These are phyloP conservation scores for Talaromyces thailandensis DNA, from an alignment of 495 filamentous ascomycete species.

Conservation along the genomic window DNA sequence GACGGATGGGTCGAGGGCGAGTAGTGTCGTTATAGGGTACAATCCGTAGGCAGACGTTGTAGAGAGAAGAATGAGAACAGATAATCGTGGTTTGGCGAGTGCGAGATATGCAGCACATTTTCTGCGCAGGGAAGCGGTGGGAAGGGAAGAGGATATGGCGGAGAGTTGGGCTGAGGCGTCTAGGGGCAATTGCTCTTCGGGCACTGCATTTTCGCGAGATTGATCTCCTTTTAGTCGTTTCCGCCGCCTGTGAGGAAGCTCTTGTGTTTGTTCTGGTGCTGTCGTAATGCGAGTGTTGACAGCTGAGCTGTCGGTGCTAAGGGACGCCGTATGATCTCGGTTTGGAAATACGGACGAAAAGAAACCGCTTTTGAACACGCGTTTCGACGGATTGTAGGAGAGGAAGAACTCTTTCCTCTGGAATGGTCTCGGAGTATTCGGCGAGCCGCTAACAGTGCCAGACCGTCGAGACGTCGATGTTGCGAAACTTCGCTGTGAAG, in stretches of 20 bases:
- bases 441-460: constrained; percentile 18
- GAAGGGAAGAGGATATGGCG: constrained; percentile 55
- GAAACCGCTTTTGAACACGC: constrained; percentile 17
- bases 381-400: constrained; percentile 17
- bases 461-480: constrained; percentile 24
- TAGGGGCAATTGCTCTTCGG: constrained; percentile 48
- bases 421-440: constrained; percentile 15
- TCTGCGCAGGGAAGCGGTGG: constrained; percentile 64
- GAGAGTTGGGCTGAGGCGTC: constrained; percentile 82
- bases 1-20: constrained; percentile 48
- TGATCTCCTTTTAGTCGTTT: constrained; percentile 38
- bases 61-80: constrained; percentile 82
- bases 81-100: constrained; percentile 88
- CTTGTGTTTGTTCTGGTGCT: constrained; percentile 15
- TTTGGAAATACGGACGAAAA: constrained; percentile 20
- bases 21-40: constrained; percentile 64
- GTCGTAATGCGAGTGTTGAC: constrained; percentile 5
- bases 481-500: constrained; percentile 21
- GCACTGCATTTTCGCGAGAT: constrained; percentile 10
- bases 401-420: constrained; percentile 37
- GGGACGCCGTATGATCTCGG: constrained; percentile 8
- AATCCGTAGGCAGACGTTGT: constrained; percentile 88
- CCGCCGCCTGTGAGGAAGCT: constrained; percentile 41
- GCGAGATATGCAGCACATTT: constrained; percentile 78
- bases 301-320: constrained; percentile 7